Evolutionary conservation across 1,139 yeast species (phyloP).

Genomic region (Kodamaea anthophila): DNA sequence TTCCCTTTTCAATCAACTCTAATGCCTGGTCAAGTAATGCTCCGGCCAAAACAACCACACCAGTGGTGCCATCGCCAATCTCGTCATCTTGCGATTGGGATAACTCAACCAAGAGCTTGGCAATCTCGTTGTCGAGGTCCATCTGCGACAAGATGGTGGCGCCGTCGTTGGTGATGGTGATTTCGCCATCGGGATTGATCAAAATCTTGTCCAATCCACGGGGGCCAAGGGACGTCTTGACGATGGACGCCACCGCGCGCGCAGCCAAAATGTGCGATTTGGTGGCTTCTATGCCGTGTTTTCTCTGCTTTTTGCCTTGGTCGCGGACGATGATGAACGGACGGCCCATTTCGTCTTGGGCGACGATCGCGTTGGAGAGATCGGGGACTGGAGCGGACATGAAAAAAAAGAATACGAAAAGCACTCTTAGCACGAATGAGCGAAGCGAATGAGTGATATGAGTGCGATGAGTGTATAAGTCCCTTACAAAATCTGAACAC

Average conservation of each 20-base stretch:
- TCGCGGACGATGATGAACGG: constrained; percentile 97
- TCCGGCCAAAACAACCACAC: constrained; percentile 95
- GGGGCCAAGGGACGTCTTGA: constrained; percentile 92
- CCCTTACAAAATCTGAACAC: too few relatives aligned
- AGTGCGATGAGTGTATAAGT: too few relatives aligned
- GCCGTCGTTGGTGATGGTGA: constrained; percentile 97
- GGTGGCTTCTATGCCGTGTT: constrained; percentile 92
- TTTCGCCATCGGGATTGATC: constrained; percentile 91
- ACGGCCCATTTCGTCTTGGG: constrained; percentile 98
- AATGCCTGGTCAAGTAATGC: constrained; percentile 91
- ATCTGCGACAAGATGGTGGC: constrained; percentile 94
- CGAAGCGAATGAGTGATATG: too few relatives aligned
- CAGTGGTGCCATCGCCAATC: constrained; percentile 99
- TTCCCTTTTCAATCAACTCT: constrained; percentile 92
- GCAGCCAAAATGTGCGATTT: constrained; percentile 95
- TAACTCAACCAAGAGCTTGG: constrained; percentile 88
- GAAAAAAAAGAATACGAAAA: too few relatives aligned
- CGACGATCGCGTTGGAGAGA: constrained; percentile 94
- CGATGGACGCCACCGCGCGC: constrained; percentile 87
- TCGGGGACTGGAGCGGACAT: constrained; percentile 65
- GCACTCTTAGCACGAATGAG: too few relatives aligned
- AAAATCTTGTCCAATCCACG: constrained; percentile 96
- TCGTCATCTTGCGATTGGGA: constrained; percentile 97
- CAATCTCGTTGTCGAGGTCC: constrained; percentile 95
- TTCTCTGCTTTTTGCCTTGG: constrained; percentile 89